Evolutionary conservation across 1,284 basidiomycete genomes (phyloP).

Genomic region (Ustilago bromivora): DNA sequence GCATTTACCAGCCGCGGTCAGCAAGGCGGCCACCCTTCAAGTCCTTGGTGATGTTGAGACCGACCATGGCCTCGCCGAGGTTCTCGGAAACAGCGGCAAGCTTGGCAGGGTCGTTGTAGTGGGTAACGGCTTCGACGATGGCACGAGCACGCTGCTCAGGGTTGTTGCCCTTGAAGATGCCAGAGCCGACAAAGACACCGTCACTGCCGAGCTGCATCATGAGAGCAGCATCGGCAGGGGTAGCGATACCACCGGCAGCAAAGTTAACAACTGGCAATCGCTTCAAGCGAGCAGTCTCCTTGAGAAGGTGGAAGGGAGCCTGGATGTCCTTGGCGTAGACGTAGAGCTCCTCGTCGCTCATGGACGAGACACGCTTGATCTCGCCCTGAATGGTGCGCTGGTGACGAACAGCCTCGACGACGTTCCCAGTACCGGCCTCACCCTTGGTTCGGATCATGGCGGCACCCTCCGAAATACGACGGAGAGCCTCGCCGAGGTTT

Average conservation of each 20-base stretch:
- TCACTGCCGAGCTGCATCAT: slow-evolving; percentile 99
- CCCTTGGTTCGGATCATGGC: slow-evolving; percentile 72
- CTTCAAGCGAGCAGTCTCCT: slow-evolving; percentile 94
- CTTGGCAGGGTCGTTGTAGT: slow-evolving; percentile 75
- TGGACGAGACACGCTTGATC: slow-evolving; percentile 81
- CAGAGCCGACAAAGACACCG: slow-evolving; percentile 76
- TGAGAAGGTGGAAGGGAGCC: slow-evolving; percentile 96
- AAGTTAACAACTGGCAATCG: slow-evolving; percentile 85
- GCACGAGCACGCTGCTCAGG: slow-evolving; percentile 93
- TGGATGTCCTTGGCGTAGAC: slow-evolving; percentile 87
- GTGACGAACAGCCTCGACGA: slow-evolving; percentile 92
- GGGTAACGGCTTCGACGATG: slow-evolving; percentile 98
- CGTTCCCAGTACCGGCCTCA: slow-evolving; percentile 93
- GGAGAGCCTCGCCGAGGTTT: slow-evolving; percentile 84
- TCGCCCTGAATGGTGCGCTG: slow-evolving; percentile 84
- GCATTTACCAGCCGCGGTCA: slow-evolving; percentile 63
- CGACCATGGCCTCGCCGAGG: slow-evolving; percentile 91
- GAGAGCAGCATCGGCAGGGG: slow-evolving; percentile 95
- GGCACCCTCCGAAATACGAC: slow-evolving; percentile 93
- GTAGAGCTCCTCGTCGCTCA: slow-evolving; percentile 97
- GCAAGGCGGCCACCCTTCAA: slow-evolving; percentile 66
- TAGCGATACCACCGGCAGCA: slow-evolving; percentile 90
- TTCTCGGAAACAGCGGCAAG: slow-evolving; percentile 82
- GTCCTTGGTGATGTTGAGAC: slow-evolving; percentile 77
- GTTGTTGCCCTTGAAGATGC: slow-evolving; percentile 78